Evolutionary conservation across 2,329 filamentous ascomycete species (phyloP).

Genomic region (Phyllosticta citriasiana): DNA sequence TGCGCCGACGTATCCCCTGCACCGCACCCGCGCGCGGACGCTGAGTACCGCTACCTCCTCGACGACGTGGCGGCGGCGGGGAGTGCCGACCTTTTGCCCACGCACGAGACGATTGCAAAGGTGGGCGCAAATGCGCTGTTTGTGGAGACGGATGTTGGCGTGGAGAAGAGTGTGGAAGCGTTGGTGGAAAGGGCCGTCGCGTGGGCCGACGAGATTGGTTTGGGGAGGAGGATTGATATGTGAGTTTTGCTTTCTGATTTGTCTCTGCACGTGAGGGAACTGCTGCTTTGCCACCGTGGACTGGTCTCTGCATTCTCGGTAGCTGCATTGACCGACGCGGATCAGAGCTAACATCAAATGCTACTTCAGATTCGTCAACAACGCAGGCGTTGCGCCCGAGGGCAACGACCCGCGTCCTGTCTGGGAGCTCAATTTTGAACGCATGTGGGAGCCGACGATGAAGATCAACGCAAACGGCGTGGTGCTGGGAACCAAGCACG

Average conservation of each 20-base stretch:
- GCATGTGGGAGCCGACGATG: conserved; percentile 22
- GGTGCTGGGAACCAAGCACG: conserved; percentile 26
- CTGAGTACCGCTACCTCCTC: not conserved
- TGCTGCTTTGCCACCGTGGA: too few relatives aligned
- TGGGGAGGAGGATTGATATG: conserved; percentile 25
- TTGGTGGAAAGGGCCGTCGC: conserved; percentile 18
- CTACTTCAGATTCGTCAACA: conserved; percentile 17
- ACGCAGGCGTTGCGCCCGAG: conserved; percentile 23
- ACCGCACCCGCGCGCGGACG: not conserved
- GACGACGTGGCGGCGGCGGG: not conserved
- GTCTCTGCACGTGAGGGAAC: too few relatives aligned
- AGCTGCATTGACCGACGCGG: too few relatives aligned
- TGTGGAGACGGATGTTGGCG: conserved; percentile 20
- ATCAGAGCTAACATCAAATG: conserved; percentile 8
- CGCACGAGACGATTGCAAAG: conserved; percentile 13
- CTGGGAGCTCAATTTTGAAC: conserved; percentile 17
- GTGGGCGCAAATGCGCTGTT: conserved; percentile 14
- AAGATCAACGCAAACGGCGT: conserved; percentile 23
- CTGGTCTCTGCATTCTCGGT: too few relatives aligned
- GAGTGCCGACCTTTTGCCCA: not conserved
- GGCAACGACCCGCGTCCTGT: conserved; percentile 13
- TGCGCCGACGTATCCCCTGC: conserved; percentile 13
- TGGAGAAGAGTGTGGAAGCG: conserved; percentile 13
- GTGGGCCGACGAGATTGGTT: conserved; percentile 3
- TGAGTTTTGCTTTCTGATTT: conserved; percentile 2